Evolutionary conservation across 495 filamentous ascomycete genomes (phyloP).

Genomic region (Extremus antarcticus): DNA sequence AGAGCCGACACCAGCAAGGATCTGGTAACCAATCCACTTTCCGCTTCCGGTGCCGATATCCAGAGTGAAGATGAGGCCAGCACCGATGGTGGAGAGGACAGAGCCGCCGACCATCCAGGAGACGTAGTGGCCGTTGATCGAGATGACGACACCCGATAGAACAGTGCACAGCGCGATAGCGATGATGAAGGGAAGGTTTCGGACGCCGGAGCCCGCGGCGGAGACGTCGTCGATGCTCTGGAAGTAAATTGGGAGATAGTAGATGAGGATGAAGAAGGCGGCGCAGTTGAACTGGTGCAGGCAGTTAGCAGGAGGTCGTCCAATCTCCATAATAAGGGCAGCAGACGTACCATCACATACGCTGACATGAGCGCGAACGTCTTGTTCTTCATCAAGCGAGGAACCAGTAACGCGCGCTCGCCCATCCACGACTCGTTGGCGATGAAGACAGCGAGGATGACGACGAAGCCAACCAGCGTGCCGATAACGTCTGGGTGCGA

Average conservation of each 20-base stretch:
- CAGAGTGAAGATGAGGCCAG: conserved; percentile 59
- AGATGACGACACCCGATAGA: conserved; percentile 51
- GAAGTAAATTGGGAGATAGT: conserved; percentile 77
- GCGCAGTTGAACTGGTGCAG: conserved; percentile 52
- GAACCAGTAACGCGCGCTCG: conserved; percentile 29
- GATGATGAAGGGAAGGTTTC: conserved; percentile 39
- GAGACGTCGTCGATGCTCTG: conserved; percentile 64
- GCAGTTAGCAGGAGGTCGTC: conserved; percentile 51
- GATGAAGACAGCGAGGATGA: conserved; percentile 53
- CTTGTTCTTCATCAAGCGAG: conserved; percentile 22
- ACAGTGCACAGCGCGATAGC: conserved; percentile 63
- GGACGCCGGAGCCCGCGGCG: conserved; percentile 63
- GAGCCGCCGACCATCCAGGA: conserved; percentile 57
- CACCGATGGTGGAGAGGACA: conserved; percentile 51
- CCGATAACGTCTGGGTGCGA: conserved; percentile 52
- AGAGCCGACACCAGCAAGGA: conserved; percentile 56
- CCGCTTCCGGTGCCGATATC: conserved; percentile 38
- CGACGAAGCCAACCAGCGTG: conserved; percentile 55
- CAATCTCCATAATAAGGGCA: conserved; percentile 62
- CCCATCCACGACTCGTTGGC: conserved; percentile 40
- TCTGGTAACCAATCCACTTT: conserved; percentile 72
- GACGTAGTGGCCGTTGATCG: conserved; percentile 59
- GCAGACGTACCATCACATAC: conserved; percentile 62
- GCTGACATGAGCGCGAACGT: conserved; percentile 33
- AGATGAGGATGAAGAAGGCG: conserved; percentile 25